Evolutionary conservation across 495 filamentous ascomycete genomes (phyloP).

Genomic region (Aspergillus indologenus): DNA sequence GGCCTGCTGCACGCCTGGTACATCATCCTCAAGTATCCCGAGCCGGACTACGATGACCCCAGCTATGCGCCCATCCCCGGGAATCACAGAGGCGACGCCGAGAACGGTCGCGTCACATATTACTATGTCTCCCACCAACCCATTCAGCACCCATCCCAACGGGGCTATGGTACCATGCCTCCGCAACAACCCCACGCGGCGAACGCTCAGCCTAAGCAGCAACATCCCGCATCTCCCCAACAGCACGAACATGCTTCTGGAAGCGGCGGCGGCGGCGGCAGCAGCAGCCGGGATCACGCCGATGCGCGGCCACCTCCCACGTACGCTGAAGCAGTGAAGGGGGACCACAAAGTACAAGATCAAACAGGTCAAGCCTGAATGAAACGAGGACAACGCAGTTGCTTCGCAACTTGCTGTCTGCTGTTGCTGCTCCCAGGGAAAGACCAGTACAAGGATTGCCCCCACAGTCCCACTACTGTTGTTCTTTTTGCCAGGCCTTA

Average conservation of each 20-base stretch:
- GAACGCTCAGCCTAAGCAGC: slow-evolving; percentile 21
- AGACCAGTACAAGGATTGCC: not conserved
- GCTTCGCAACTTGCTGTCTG: not conserved
- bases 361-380: slow-evolving; percentile 28
- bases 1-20: slow-evolving; percentile 96
- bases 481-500: no score
- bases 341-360: slow-evolving; percentile 87
- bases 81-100: slow-evolving; percentile 41
- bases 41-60: slow-evolving; percentile 53
- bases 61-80: slow-evolving; percentile 61
- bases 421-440: not conserved
- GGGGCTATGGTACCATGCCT: slow-evolving; percentile 39
- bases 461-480: no score
- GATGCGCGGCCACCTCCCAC: slow-evolving; percentile 60
- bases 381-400: not conserved
- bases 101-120: slow-evolving; percentile 59
- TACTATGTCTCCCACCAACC: slow-evolving; percentile 61
- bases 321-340: slow-evolving; percentile 81
- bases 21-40: slow-evolving; percentile 90
- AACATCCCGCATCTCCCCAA: slow-evolving; percentile 24
- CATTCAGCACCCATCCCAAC: slow-evolving; percentile 36
- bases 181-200: slow-evolving; percentile 23
- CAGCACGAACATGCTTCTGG: slow-evolving; percentile 21
- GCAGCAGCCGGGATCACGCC: slow-evolving; percentile 32
- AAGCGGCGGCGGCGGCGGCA: slow-evolving; percentile 29